A percentile compares a stretch with the other conserved stretches of the same genome.
Evolutionary conservation across 2,329 filamentous ascomycete species (phyloP).

Genomic region (Cordyceps fumosorosea): DNA sequence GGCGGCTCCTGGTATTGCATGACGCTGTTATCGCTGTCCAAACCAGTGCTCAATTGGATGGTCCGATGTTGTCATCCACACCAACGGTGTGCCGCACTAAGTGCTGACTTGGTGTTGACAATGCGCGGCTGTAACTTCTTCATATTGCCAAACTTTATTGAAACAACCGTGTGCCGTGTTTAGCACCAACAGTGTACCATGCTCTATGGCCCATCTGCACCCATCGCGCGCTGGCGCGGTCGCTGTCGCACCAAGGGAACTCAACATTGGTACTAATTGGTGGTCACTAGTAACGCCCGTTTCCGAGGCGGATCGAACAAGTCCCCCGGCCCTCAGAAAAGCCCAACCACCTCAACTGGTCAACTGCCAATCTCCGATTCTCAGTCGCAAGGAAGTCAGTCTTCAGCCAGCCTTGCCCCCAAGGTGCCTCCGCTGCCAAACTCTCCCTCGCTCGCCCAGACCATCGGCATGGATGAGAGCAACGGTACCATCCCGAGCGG

Average conservation of each 20-base stretch:
- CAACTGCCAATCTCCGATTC: constrained; percentile 42
- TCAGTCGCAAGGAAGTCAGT: constrained; percentile 42
- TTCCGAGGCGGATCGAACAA: constrained; percentile 50
- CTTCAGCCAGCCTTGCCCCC: constrained; percentile 46
- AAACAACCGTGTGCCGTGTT: neutral
- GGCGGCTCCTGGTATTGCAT: neutral
- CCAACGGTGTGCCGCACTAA: neutral
- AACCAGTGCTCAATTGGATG: neutral
- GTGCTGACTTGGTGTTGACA: neutral
- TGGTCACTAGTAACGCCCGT: constrained; percentile 44
- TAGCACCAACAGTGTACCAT: neutral
- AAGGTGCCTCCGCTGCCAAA: constrained; percentile 56
- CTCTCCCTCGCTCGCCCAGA: constrained; percentile 58
- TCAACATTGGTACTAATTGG: neutral
- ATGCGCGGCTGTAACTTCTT: neutral
- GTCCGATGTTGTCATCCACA: neutral
- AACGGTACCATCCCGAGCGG: constrained; percentile 39
- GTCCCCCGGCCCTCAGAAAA: constrained; percentile 45
- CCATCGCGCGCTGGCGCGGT: neutral
- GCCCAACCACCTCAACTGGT: constrained; percentile 42
- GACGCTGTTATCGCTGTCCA: neutral
- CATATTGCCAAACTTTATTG: neutral
- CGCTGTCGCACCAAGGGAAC: neutral
- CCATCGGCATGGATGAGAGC: constrained; percentile 62
- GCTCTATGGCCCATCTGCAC: neutral